Evolutionary conservation across 163 green algal genomes (phyloP).

Genomic region (Smithsoniella earleae): DNA sequence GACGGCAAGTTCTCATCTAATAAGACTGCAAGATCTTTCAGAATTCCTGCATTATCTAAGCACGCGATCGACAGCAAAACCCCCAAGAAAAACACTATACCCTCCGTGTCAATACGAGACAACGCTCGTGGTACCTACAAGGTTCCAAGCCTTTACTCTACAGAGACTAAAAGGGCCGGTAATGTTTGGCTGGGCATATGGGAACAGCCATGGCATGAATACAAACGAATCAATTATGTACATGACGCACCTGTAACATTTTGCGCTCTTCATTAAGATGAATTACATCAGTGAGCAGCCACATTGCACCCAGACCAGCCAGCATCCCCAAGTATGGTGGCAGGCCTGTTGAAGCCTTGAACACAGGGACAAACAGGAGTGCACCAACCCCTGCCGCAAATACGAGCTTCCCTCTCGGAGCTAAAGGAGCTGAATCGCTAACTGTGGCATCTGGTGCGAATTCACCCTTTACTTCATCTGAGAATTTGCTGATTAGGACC

Average conservation of each 20-base stretch:
- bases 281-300: conserved; percentile 61
- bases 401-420: conserved; percentile 46
- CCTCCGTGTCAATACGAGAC: conserved; percentile 38
- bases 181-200: too few relatives aligned
- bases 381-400: conserved; percentile 46
- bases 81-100: conserved; percentile 66
- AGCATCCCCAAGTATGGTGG: conserved; percentile 65
- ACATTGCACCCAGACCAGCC: conserved; percentile 50
- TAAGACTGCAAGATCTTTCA: conserved; percentile 44
- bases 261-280: conserved; percentile 49
- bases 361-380: conserved; percentile 58
- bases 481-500: conserved; percentile 27
- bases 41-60: conserved; percentile 50
- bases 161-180: too few relatives aligned
- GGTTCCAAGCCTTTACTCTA: too few relatives aligned
- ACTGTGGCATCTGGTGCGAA: conserved; percentile 6
- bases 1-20: conserved; percentile 41
- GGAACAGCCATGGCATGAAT: too few relatives aligned
- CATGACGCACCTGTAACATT: conserved; percentile 17
- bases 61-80: conserved; percentile 56
- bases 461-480: conserved; percentile 25
- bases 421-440: background rate
- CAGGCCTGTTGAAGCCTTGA: conserved; percentile 52
- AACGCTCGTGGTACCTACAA: conserved; percentile 20
- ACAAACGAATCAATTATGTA: too few relatives aligned